Conservation (phyloP, 2,329 filamentous ascomycete species). For the Calonectria montana region DNA sequence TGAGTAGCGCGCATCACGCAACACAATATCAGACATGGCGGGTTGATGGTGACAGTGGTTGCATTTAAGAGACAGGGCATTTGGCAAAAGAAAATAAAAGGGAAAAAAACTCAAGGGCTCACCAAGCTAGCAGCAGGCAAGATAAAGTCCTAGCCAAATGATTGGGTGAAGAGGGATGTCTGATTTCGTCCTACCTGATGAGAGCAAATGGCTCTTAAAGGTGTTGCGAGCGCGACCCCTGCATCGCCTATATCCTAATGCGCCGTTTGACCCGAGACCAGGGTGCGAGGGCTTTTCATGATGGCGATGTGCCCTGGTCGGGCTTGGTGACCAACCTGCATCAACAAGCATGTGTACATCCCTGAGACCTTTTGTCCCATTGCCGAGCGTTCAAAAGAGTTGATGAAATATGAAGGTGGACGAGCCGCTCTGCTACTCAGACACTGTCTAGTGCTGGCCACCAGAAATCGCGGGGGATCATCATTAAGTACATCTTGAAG, state of each 20-base stretch:
- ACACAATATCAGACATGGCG: slow-evolving; percentile 26
- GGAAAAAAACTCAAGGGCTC: too few species aligned
- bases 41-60: neutral
- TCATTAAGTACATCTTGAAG: neutral
- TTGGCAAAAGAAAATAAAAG: neutral
- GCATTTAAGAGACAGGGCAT: neutral
- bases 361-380: neutral
- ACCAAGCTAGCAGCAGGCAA: neutral
- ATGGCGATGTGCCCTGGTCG: neutral
- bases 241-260: neutral
- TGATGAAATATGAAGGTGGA: neutral
- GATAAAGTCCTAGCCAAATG: neutral
- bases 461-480: neutral
- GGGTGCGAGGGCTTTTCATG: neutral
- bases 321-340: neutral
- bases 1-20: slow-evolving; percentile 32
- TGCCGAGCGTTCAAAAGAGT: neutral
- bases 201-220: neutral
- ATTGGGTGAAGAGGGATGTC: neutral
- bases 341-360: neutral
- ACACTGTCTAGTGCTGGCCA: neutral
- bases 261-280: neutral
- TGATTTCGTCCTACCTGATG: neutral
- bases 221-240: neutral
- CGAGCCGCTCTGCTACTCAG: neutral